Conservation (phyloP, 2,329 filamentous ascomycete species). For the Emmonsia crescens region DNA sequence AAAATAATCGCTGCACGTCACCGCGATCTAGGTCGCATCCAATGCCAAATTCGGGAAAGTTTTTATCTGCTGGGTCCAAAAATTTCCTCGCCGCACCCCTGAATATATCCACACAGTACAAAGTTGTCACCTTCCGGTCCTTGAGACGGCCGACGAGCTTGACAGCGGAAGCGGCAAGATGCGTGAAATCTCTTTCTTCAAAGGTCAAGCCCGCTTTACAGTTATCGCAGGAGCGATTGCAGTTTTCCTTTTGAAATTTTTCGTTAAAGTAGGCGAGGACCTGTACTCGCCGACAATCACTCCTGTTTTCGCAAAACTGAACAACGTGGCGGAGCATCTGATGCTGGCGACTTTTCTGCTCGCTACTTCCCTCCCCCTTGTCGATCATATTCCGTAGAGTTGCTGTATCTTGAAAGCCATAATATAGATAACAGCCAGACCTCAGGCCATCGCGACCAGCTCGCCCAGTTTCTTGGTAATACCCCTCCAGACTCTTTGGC, state of each 20-base stretch:
- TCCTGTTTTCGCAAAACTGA: constrained; percentile 79
- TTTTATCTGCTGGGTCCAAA: constrained; percentile 42
- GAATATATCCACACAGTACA: constrained; percentile 76
- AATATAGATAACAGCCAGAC: constrained; percentile 86
- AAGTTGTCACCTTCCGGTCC: constrained; percentile 48
- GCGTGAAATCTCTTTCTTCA: constrained; percentile 64
- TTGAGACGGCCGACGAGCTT: constrained; percentile 46
- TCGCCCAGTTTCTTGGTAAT: constrained; percentile 95
- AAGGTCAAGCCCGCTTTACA: constrained; percentile 64
- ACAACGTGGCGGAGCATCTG: constrained; percentile 78
- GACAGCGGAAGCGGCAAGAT: constrained; percentile 61
- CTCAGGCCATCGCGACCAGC: constrained; percentile 81
- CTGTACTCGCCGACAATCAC: constrained; percentile 76
- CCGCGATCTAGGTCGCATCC: constrained; percentile 60
- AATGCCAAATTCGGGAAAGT: constrained; percentile 51
- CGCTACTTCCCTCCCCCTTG: constrained; percentile 60
- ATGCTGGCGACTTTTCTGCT: constrained; percentile 75
- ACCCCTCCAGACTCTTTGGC: constrained; percentile 91
- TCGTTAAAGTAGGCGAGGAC: constrained; percentile 94
- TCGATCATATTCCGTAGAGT: constrained; percentile 71
- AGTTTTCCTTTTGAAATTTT: constrained; percentile 60
- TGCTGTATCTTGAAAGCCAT: constrained; percentile 65
- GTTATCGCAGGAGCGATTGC: constrained; percentile 73
- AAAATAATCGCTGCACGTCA: constrained; percentile 76
- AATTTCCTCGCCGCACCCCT: constrained; percentile 56